Evolutionary conservation across 2,329 filamentous ascomycete genomes (phyloP).

Genomic region (Chrysoporthe cubensis): DNA sequence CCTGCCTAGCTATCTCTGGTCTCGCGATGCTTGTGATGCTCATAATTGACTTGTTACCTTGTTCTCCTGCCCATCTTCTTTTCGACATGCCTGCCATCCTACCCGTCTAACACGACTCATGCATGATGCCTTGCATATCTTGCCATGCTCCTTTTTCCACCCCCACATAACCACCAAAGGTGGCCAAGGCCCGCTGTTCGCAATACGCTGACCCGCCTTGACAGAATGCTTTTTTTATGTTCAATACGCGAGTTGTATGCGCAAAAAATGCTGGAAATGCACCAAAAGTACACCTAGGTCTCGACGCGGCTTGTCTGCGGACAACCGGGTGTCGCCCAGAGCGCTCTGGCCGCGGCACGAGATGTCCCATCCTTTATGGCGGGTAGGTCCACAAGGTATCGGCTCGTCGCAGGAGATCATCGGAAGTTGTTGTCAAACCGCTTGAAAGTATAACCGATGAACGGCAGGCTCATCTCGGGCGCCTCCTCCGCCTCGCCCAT

Average conservation of each 20-base stretch:
- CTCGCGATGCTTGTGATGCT: conserved; percentile 20
- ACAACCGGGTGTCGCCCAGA: neutral
- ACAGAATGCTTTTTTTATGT: neutral
- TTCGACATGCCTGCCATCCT: neutral
- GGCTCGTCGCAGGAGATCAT: conserved; percentile 37
- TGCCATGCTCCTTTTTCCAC: conserved; percentile 2
- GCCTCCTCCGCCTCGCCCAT: conserved; percentile 67
- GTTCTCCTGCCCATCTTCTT: conserved; percentile 8
- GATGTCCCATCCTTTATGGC: neutral
- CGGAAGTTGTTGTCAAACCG: conserved; percentile 80
- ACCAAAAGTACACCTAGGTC: neutral
- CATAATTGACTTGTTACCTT: conserved; percentile 10
- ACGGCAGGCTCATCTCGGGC: conserved; percentile 93
- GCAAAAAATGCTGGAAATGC: neutral
- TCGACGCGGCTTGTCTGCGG: neutral
- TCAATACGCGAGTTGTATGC: neutral
- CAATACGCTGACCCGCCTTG: neutral
- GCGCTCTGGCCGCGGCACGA: neutral
- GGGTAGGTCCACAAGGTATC: neutral
- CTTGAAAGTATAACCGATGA: conserved; percentile 97
- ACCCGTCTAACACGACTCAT: neutral
- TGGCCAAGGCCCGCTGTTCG: neutral
- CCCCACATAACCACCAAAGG: conserved; percentile 1
- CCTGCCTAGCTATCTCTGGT: conserved; percentile 19
- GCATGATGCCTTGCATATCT: neutral